These are phyloP conservation scores for Lyophyllum decastes DNA, from an alignment of 768 basidiomycete species.

Conservation along the genomic window DNA sequence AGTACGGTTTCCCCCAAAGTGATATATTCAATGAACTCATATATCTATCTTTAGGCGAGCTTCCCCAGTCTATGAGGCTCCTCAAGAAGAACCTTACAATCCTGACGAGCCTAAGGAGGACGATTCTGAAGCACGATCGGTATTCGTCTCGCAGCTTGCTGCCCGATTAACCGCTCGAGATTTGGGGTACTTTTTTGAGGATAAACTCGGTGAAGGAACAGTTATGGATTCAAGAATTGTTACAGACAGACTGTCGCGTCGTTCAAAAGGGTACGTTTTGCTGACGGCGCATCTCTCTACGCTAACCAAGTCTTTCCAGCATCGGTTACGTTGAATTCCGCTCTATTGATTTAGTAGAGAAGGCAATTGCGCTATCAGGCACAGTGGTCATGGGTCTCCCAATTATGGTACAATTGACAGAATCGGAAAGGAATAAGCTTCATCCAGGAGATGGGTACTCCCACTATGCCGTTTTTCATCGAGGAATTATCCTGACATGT, in stretches of 20 bases:
- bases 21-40: conserved; percentile 9
- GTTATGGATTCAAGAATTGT: conserved; percentile 97
- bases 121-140: conserved; percentile 97
- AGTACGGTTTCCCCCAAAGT: conserved; percentile 34
- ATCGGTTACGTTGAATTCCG: conserved; percentile 99
- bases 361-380: conserved; percentile 86
- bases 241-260: conserved; percentile 89
- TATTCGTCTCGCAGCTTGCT: conserved; percentile 98
- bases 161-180: conserved; percentile 96
- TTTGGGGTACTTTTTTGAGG: conserved; percentile 98
- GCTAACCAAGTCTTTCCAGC: conserved; percentile 39
- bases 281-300: background rate
- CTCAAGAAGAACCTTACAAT: conserved; percentile 68
- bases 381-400: conserved; percentile 98
- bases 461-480: background rate
- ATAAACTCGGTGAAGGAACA: conserved; percentile 89
- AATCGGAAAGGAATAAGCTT: conserved; percentile 90
- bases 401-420: conserved; percentile 94
- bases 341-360: conserved; percentile 86
- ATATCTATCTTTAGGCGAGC: conserved; percentile 49
- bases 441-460: conserved; percentile 87
- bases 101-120: conserved; percentile 92
- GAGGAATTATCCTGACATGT: conserved; percentile 12
- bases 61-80: conserved; percentile 71
- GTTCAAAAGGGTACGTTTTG: conserved; percentile 89